phyloP scores from a whole-genome alignment of 495 filamentous ascomycete species.

The Aspergillus steynii region DNA sequence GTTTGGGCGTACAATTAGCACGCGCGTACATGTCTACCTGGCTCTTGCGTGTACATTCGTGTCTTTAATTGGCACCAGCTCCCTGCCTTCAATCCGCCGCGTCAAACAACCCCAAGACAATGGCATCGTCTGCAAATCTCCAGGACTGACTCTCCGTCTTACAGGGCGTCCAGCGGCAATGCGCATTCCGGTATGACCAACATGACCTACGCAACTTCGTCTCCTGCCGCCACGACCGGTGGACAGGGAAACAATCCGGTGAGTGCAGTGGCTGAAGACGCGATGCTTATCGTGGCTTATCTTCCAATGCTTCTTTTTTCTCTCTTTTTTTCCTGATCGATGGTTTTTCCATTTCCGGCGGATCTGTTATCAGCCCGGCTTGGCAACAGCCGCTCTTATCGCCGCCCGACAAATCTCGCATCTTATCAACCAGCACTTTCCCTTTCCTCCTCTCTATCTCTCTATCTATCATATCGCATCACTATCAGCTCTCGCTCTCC shows the following conservation, averaged over 20 bases:
- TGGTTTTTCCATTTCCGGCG: conserved; percentile 25
- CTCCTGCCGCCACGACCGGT: conserved; percentile 66
- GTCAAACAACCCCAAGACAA: not conserved
- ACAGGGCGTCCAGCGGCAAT: conserved; percentile 52
- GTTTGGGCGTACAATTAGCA: not conserved
- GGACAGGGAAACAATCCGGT: conserved; percentile 68
- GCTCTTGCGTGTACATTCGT: not conserved
- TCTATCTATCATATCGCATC: conserved; percentile 19
- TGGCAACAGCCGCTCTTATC: conserved; percentile 42
- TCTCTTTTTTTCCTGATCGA: conserved; percentile 21
- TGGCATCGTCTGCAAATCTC: not conserved
- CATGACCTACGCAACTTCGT: conserved; percentile 63
- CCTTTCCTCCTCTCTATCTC: conserved; percentile 14
- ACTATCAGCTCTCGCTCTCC: conserved; percentile 23
- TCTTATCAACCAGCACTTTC: conserved; percentile 46
- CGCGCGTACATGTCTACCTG: not conserved
- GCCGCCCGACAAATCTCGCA: conserved; percentile 47
- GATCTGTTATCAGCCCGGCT: conserved; percentile 41
- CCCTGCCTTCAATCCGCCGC: not conserved
- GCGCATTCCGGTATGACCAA: conserved; percentile 53
- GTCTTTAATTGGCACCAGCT: not conserved
- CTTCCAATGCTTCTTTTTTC: conserved; percentile 1
- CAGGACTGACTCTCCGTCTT: conserved; percentile 31
- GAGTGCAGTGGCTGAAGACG: conserved; percentile 35
- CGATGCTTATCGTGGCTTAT: conserved; percentile 19